Conservation (phyloP, 495 filamentous ascomycete genomes). For the Penicillium paxilli region DNA sequence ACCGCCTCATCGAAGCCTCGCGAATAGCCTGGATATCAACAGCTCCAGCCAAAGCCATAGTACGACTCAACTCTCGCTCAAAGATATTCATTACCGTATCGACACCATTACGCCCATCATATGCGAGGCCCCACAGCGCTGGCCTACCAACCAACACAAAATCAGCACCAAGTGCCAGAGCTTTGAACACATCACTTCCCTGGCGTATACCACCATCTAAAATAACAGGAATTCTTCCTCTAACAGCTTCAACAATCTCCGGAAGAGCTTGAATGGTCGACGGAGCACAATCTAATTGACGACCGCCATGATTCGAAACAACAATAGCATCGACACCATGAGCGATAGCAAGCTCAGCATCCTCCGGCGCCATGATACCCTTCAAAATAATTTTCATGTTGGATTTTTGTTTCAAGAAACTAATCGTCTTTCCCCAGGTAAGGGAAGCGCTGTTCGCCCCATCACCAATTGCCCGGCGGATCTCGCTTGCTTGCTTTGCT, state of each 20-base stretch:
- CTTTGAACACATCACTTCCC: slow-evolving; percentile 18
- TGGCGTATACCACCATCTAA: slow-evolving; percentile 15
- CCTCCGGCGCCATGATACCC: slow-evolving; percentile 6
- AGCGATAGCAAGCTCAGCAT: slow-evolving; percentile 43
- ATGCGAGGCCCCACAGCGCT: slow-evolving; percentile 16
- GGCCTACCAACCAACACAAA: slow-evolving; percentile 11
- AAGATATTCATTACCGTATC: slow-evolving; percentile 11
- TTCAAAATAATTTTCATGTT: slow-evolving; percentile 14
- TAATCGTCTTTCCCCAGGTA: slow-evolving; percentile 9
- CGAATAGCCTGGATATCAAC: not conserved
- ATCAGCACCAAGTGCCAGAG: slow-evolving; percentile 11
- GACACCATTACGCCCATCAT: slow-evolving; percentile 5
- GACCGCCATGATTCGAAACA: slow-evolving; percentile 66
- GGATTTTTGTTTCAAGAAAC: slow-evolving; percentile 7
- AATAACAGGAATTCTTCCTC: slow-evolving; percentile 10
- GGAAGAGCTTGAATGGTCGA: slow-evolving; percentile 61
- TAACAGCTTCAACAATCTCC: slow-evolving; percentile 51
- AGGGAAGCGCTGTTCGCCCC: slow-evolving; percentile 9
- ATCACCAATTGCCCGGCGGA: not conserved
- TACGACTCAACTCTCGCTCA: slow-evolving; percentile 6
- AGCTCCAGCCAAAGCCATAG: slow-evolving; percentile 6
- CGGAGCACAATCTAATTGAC: slow-evolving; percentile 61
- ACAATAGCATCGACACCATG: slow-evolving; percentile 60
- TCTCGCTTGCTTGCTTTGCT: not conserved
- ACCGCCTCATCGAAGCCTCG: not conserved